Evolutionary conservation across 495 filamentous ascomycete species (phyloP).

Genomic region (Xylaria telfairii): DNA sequence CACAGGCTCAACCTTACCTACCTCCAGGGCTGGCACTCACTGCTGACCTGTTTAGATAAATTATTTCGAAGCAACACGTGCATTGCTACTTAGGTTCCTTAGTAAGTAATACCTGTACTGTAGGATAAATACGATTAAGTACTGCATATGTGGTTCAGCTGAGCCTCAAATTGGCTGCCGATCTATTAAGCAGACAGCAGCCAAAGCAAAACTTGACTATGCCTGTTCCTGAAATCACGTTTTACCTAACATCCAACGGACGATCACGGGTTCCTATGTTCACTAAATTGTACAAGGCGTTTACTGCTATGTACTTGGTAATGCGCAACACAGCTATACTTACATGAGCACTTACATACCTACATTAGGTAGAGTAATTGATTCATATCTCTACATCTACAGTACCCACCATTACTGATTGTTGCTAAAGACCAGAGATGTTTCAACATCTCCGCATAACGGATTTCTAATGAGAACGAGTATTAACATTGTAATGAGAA

Average conservation of each 20-base stretch:
- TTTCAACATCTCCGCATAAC: too few relatives aligned
- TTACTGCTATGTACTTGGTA: neutral
- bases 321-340: neutral
- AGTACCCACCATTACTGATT: too few relatives aligned
- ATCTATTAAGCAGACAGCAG: neutral
- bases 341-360: neutral
- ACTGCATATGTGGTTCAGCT: neutral
- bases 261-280: neutral
- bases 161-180: conserved; percentile 16
- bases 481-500: neutral
- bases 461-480: neutral
- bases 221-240: conserved; percentile 12
- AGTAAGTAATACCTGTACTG: too few relatives aligned
- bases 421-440: too few relatives aligned
- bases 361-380: too few relatives aligned
- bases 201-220: conserved; percentile 11
- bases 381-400: too few relatives aligned
- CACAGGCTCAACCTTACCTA: neutral
- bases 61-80: neutral
- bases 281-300: neutral
- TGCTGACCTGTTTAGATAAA: neutral
- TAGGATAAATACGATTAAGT: too few relatives aligned
- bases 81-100: neutral
- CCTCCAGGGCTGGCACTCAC: too few relatives aligned
- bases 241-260: neutral